Evolutionary conservation across 768 basidiomycete genomes (phyloP), one percentile per base, ranked within the genome.

Genomic region (Porpolomopsis calyptriformis): DNA sequence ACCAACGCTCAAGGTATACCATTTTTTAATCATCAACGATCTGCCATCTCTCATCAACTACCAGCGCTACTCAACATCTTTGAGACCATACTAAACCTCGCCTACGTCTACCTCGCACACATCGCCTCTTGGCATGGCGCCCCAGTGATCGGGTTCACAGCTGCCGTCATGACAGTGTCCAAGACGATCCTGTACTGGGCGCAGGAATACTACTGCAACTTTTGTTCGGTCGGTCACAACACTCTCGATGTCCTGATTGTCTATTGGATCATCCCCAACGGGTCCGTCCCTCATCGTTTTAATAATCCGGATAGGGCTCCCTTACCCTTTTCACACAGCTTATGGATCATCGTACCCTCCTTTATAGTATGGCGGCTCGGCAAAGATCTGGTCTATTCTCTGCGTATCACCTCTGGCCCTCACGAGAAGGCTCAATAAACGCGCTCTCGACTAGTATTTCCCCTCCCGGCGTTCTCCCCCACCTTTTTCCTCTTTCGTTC

Each of bases 141-240:
- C 0, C 74, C 84, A 1, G 52, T 92, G 22, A 56, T 93, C 45
- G 91, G 88, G 3, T 85, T 91, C 56, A 68, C 74, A 14, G 71
- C 77, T 1, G 80, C 73, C 2, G 60, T 73, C n/a, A 80, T 90
- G 82, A 93, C 91, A 0, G 64, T 91, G 34, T 75, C 80, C 29
- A 93, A 94, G 67, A 94, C 91, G 2, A 58, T 78, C 5, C 70
- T 94, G n/a, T 94, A 93, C 62, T 77, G 75, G 71, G 59, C 69
- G 11, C 81, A 89, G 58, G 90, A 92, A 61, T 83, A 82, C 60
- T 88, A 70, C 56, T 88, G 86, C 59, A 70, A 72, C 2, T 78
- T 68, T 41, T 90, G 87, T 55, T 67, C 76, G 8, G 66, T 81
- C 23, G 87, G 87, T 7, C 91, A 94, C 57, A 93, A 92, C 55